phyloP scores from a whole-genome alignment of 2,329 filamentous ascomycete genomes.

The Botrytis byssoidea region DNA sequence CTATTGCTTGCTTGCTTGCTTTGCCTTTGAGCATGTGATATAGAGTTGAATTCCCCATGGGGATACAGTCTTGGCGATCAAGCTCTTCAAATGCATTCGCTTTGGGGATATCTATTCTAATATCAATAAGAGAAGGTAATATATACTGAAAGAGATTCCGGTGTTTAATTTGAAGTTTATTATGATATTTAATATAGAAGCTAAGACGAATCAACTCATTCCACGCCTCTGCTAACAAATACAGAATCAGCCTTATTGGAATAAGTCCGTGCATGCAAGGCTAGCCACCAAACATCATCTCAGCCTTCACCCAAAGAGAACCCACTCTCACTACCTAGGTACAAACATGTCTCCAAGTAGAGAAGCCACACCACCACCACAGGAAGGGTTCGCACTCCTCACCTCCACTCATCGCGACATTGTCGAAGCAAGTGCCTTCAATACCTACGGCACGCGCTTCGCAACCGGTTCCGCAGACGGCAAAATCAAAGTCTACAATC shows the following conservation, averaged over 20 bases:
- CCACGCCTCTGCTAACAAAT: neutral
- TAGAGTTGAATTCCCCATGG: neutral
- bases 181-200: neutral
- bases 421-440: conserved; percentile 66
- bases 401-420: conserved; percentile 68
- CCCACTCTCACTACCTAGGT: neutral
- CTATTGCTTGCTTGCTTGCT: neutral
- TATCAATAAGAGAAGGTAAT: neutral
- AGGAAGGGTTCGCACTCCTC: conserved; percentile 49
- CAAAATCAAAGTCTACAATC: conserved; percentile 87
- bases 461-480: conserved; percentile 90
- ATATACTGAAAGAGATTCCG: too few species aligned
- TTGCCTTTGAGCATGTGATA: neutral
- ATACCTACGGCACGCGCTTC: conserved; percentile 87
- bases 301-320: neutral
- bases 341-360: conserved; percentile 27
- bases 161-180: neutral
- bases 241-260: neutral
- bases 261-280: conserved; percentile 4
- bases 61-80: neutral
- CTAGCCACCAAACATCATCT: conserved; percentile 1
- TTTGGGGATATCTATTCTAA: too few species aligned
- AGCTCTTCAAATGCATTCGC: neutral
- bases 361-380: conserved; percentile 24
- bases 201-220: neutral